A percentile compares a stretch with the other conserved stretches of the same genome.
These are phyloP conservation scores for Gossypium thurberi DNA, from an alignment of 345 rosid species.

Conservation along the genomic window DNA sequence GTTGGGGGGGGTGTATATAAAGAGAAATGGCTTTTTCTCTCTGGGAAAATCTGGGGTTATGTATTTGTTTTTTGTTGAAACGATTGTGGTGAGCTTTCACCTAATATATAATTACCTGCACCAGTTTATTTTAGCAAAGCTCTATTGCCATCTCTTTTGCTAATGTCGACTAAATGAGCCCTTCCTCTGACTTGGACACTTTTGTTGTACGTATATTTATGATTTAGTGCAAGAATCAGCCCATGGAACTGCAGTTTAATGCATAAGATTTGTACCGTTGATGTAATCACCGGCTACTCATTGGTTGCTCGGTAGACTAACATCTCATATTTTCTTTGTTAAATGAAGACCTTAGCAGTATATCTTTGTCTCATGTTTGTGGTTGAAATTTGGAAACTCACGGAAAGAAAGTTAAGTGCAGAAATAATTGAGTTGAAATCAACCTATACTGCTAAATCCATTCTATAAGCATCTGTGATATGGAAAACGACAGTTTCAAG, in stretches of 20 bases:
- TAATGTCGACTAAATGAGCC: neutral
- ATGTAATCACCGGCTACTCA: neutral
- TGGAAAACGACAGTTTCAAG: too few relatives aligned
- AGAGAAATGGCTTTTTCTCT: slow-evolving; percentile 22
- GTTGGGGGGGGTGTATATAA: slow-evolving; percentile 45
- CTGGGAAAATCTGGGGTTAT: slow-evolving; percentile 24
- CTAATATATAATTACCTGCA: slow-evolving; percentile 17
- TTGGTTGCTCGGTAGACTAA: neutral
- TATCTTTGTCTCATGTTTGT: too few relatives aligned
- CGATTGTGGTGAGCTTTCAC: slow-evolving; percentile 27
- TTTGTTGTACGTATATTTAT: too few relatives aligned
- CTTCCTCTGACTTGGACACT: too few relatives aligned
- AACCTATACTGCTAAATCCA: too few relatives aligned
- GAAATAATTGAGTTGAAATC: too few relatives aligned
- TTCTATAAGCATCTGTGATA: too few relatives aligned
- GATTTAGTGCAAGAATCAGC: too few relatives aligned
- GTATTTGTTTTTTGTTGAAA: slow-evolving; percentile 37
- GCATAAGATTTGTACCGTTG: neutral
- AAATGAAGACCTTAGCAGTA: too few relatives aligned
- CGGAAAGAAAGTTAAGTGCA: too few relatives aligned
- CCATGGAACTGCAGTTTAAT: neutral
- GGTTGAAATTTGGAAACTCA: too few relatives aligned
- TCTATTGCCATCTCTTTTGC: neutral
- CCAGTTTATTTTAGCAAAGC: slow-evolving; percentile 22
- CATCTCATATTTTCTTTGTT: too few relatives aligned